phyloP scores from a whole-genome alignment of 2,329 filamentous ascomycete genomes.

The Scytalidium lignicola region DNA sequence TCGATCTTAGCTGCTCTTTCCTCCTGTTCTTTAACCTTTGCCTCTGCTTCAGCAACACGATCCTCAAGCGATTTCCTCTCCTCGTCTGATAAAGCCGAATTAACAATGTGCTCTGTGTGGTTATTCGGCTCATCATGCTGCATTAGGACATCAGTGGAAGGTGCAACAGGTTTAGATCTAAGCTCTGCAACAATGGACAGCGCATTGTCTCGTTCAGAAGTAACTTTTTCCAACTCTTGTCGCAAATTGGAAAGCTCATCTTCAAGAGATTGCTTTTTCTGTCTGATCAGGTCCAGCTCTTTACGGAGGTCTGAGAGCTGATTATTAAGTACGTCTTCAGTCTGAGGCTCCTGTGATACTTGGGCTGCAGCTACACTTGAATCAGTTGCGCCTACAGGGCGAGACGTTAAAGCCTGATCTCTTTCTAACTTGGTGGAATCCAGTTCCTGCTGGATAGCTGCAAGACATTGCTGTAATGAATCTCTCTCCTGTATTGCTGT shows the following conservation, averaged over 20 bases:
- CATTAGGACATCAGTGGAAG: slow-evolving; percentile 16
- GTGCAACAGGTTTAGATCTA: slow-evolving; percentile 33
- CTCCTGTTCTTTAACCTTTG: slow-evolving; percentile 60
- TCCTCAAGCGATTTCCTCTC: slow-evolving; percentile 58
- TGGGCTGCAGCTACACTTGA: slow-evolving; percentile 29
- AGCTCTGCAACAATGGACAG: slow-evolving; percentile 36
- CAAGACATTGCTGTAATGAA: slow-evolving; percentile 29
- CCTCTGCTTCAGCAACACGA: slow-evolving; percentile 54
- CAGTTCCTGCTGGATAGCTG: slow-evolving; percentile 32
- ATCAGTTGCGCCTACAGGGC: slow-evolving; percentile 9
- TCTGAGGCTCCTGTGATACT: slow-evolving; percentile 46
- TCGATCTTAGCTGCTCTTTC: slow-evolving; percentile 54
- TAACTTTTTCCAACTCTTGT: slow-evolving; percentile 55
- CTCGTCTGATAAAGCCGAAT: slow-evolving; percentile 42
- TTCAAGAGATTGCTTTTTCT: slow-evolving; percentile 66
- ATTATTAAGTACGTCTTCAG: slow-evolving; percentile 42
- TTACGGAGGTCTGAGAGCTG: slow-evolving; percentile 46
- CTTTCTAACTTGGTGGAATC: slow-evolving; percentile 37
- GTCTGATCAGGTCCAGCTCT: slow-evolving; percentile 59
- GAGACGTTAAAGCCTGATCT: slow-evolving; percentile 34
- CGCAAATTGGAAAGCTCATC: slow-evolving; percentile 52
- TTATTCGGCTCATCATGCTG: slow-evolving; percentile 53
- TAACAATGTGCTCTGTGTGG: slow-evolving; percentile 41
- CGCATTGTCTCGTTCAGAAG: slow-evolving; percentile 54
- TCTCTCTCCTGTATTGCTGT: slow-evolving; percentile 33